Percentiles rank a stretch among this genome's conserved stretches.
These are phyloP conservation scores for Xylariomycetidae sp. DNA, from an alignment of 2,329 filamentous ascomycete species.

Conservation along the genomic window DNA sequence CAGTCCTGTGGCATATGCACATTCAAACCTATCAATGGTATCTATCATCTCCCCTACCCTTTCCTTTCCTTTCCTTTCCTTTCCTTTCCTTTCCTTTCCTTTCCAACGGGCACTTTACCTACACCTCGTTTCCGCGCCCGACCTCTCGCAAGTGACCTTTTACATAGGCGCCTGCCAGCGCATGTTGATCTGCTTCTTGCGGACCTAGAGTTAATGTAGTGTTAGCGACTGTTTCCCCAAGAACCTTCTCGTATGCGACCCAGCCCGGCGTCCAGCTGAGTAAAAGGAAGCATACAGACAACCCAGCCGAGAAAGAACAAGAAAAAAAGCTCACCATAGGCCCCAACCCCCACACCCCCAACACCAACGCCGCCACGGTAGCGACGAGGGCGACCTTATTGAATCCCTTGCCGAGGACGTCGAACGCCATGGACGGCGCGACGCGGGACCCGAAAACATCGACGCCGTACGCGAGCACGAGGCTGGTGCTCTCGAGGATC, in stretches of 20 bases:
- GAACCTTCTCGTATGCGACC: too few relatives aligned
- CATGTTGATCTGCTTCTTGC: conserved; percentile 43
- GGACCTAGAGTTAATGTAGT: conserved; percentile 28
- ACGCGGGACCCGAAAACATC: conserved; percentile 86
- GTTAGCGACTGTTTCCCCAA: conserved; percentile 5
- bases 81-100: too few relatives aligned
- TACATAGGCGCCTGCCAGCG: conserved; percentile 24
- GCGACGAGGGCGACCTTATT: conserved; percentile 79
- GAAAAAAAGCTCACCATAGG: conserved; percentile 64
- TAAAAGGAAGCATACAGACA: not conserved
- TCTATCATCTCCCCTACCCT: too few relatives aligned
- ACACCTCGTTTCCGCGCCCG: too few relatives aligned
- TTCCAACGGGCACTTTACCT: too few relatives aligned
- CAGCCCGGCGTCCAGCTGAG: too few relatives aligned
- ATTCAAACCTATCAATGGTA: too few relatives aligned
- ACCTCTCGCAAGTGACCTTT: too few relatives aligned
- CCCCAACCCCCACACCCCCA: conserved; percentile 70
- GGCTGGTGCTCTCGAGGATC: conserved; percentile 81
- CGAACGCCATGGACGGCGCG: conserved; percentile 84
- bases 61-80: too few relatives aligned
- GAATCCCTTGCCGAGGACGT: conserved; percentile 88
- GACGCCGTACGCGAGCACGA: conserved; percentile 81
- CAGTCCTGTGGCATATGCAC: too few relatives aligned
- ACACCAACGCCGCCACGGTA: conserved; percentile 74
- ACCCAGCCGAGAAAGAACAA: not conserved